phyloP scores from a whole-genome alignment of 371 early-diverging fungal species.

The Rhizopus delemar region DNA sequence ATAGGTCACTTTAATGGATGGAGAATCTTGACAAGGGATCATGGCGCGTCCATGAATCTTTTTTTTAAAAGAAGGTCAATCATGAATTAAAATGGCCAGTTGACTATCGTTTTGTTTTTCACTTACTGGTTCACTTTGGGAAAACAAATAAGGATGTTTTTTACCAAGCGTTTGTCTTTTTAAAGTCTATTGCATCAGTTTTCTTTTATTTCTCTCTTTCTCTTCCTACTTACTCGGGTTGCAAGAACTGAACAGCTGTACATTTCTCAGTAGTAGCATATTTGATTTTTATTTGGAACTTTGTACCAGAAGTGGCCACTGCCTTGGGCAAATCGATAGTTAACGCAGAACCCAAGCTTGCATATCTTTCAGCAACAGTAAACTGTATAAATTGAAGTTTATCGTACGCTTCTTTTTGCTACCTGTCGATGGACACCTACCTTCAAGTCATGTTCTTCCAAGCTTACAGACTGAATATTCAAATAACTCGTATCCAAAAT shows the following conservation, averaged over 20 bases:
- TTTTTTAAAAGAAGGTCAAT: background rate
- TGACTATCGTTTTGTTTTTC: background rate
- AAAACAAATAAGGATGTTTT: slow-evolving; percentile 91
- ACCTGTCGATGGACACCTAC: slow-evolving; percentile 26
- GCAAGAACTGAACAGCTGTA: slow-evolving; percentile 89
- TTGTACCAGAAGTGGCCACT: slow-evolving; percentile 36
- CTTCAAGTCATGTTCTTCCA: slow-evolving; percentile 41
- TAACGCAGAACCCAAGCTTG: slow-evolving; percentile 76
- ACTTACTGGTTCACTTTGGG: slow-evolving; percentile 88
- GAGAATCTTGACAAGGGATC: slow-evolving; percentile 92
- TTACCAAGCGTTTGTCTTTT: slow-evolving; percentile 90
- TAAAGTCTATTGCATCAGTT: background rate
- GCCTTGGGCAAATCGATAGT: slow-evolving; percentile 56
- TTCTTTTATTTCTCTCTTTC: background rate
- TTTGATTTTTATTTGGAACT: slow-evolving; percentile 60
- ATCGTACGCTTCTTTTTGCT: background rate
- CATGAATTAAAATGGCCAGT: too few species aligned
- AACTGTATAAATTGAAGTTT: slow-evolving; percentile 39
- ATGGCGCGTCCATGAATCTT: slow-evolving; percentile 93
- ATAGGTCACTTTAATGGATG: slow-evolving; percentile 89
- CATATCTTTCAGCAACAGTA: slow-evolving; percentile 56
- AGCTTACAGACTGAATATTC: slow-evolving; percentile 52
- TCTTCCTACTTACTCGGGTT: slow-evolving; percentile 61
- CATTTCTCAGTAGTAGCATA: slow-evolving; percentile 83
- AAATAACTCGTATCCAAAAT: slow-evolving; percentile 79